These are phyloP conservation scores for Aspergillus ochraceus DNA, from an alignment of 2,329 filamentous ascomycete genomes.

Conservation along the genomic window DNA sequence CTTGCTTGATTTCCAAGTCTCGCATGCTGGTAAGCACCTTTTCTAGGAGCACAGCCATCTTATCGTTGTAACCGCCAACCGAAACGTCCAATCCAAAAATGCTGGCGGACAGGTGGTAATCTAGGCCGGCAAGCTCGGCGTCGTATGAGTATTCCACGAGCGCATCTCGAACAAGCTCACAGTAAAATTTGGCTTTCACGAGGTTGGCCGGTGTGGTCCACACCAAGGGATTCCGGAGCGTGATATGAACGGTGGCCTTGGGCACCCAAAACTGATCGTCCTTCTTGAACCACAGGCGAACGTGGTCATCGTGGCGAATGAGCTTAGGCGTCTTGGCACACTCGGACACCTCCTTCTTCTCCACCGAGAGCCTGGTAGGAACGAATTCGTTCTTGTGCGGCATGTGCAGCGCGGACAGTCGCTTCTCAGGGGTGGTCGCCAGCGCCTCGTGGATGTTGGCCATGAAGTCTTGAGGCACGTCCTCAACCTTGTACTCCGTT, in stretches of 20 bases:
- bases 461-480: conserved; percentile 74
- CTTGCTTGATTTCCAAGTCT: conserved; percentile 79
- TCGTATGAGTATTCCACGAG: conserved; percentile 94
- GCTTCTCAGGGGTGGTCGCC: conserved; percentile 55
- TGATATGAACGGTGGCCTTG: conserved; percentile 83
- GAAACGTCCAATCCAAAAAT: conserved; percentile 73
- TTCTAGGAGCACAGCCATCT: conserved; percentile 84
- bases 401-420: conserved; percentile 73
- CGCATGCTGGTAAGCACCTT: conserved; percentile 83
- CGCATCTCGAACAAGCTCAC: conserved; percentile 82
- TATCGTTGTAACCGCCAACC: conserved; percentile 93
- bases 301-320: conserved; percentile 77
- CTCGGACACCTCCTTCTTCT: conserved; percentile 84
- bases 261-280: conserved; percentile 98
- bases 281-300: conserved; percentile 95
- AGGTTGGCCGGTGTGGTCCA: conserved; percentile 74
- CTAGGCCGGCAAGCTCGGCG: conserved; percentile 85
- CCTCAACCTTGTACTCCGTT: conserved; percentile 84
- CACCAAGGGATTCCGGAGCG: conserved; percentile 75
- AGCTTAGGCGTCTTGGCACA: conserved; percentile 74
- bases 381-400: conserved; percentile 96
- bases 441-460: conserved; percentile 67
- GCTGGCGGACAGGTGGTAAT: conserved; percentile 75
- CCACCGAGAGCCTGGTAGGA: conserved; percentile 86
- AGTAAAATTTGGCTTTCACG: conserved; percentile 77